Evolutionary conservation across 345 rosid genomes (phyloP), one percentile per base, ranked within the genome.

Genomic region (Gossypioides kirkii): DNA sequence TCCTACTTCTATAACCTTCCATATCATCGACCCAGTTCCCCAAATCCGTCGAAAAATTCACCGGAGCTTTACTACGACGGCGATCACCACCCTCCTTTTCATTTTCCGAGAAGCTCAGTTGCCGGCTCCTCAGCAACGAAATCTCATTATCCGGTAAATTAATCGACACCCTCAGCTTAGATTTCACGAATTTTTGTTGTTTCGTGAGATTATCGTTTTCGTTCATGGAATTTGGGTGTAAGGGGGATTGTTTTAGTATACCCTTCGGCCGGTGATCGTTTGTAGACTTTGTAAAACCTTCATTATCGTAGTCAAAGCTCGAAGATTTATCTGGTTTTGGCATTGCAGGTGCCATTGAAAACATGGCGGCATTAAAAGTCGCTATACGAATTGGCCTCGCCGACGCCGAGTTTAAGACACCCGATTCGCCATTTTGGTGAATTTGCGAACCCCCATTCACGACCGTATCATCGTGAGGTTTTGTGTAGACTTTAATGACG

Each of bases 131-230:
- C 61, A 89, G 50, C 16, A 87, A 77, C 26, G 93, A 91, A 72
- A 94, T 94, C 86, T 94, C 98, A 61, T 94, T 94, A 77, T 94
- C 97, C 0, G 98, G 98, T 72, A 94, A 82, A 77, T 92, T 92
- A 46, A 94, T 94, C 22, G 95, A 94, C n/a, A 94, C 98, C 83
- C 98, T 86, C 13, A 87, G 78, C 80, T 87, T 91, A 6, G 98
- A 91, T 53, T 83, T 94, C 6, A 86, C 86, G 42, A 85, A 87
- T 53, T 80, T 87, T 74, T 82, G 88, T 79, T 84, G 89, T 80
- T 64, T 83, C 11, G 84, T 62, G 4, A 87, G 85, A 74, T 61
- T 74, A 9, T 75, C 80, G 12, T 62, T 18, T 20, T 72, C 76
- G 8, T 78, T 78, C 55, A 58, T 38, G 58, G 81, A 73, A 65